phyloP scores from a whole-genome alignment of 1,284 basidiomycete genomes.

The Cryptococcus sp. region DNA sequence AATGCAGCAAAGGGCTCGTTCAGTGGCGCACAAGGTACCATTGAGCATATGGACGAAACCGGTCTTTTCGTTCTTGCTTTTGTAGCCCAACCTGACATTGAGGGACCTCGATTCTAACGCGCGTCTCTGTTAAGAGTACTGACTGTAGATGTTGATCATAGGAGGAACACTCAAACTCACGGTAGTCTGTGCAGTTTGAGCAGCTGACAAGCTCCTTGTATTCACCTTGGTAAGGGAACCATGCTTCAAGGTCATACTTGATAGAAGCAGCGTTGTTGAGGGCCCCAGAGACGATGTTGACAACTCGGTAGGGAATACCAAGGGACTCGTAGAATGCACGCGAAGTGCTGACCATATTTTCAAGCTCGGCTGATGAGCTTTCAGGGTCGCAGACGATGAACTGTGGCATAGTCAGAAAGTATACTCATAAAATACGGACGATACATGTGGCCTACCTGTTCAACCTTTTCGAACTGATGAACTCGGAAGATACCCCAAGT shows the following conservation, averaged over 20 bases:
- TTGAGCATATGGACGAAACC: conserved; percentile 97
- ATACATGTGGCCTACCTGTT: conserved; percentile 55
- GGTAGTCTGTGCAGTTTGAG: conserved; percentile 92
- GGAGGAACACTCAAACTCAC: conserved; percentile 55
- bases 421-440: neutral
- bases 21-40: conserved; percentile 94
- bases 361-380: conserved; percentile 91
- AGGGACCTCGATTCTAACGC: conserved; percentile 76
- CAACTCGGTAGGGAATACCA: conserved; percentile 83
- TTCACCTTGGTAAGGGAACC: conserved; percentile 96
- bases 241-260: conserved; percentile 97
- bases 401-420: conserved; percentile 48
- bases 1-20: conserved; percentile 91
- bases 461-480: conserved; percentile 99
- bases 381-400: conserved; percentile 93
- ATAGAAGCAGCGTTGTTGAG: conserved; percentile 94
- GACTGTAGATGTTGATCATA: conserved; percentile 7
- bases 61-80: conserved; percentile 78
- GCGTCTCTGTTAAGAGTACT: neutral
- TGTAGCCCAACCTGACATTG: conserved; percentile 85
- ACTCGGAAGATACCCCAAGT: conserved; percentile 99
- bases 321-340: conserved; percentile 96
- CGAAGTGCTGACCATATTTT: conserved; percentile 82
- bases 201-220: conserved; percentile 94
- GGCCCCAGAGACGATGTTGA: conserved; percentile 94